Evolutionary conservation across 148 eudicot species (phyloP), one percentile per base, ranked within the genome.

Genomic region (Rhododendron kiyosumense): DNA sequence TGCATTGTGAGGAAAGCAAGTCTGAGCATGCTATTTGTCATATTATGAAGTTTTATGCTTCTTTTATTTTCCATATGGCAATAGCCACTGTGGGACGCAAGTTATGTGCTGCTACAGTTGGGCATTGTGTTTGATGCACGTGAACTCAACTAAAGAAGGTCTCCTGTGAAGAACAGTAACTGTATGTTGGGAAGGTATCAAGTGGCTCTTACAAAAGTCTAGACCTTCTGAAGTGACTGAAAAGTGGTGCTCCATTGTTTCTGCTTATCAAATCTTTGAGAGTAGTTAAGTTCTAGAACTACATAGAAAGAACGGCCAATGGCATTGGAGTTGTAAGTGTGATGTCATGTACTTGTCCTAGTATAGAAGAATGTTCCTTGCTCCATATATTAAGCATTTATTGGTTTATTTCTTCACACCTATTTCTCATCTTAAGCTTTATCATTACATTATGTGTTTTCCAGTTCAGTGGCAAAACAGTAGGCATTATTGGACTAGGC

Each of bases 401-500:
- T 18, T 67, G 45, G 12, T 8, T 30, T 48, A 4, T 71, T 22
- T 84, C 82, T 26, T 24, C 3, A 54, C 26, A 1, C 26, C n/a
- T 63, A 36, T 81, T 71, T 36, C 71, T 84, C 43, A 24, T 59
- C 48, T 59, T 85, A 24, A 12, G 20, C 15, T 36, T 36, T 67
- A 26, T 63, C 11, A 8, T 71, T 73, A 36, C 61, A 41, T 77
- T 81, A 17, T 54, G 45, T 30, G 41, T 46, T 69, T 71, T 85
- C 83, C 92, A 95, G 98, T 94, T 96, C 86, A 91, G 89, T 85
- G 99, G 99, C 86, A 96, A 96, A 89, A 85, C 83, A 89, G 96
- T 96, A 45, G 99, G 99, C 45, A 94, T 96, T n/a, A 92, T 96
- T 26, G 98, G 99, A 24, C 84, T 94, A 86, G 98, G 99, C 30